Base-by-base conservation (phyloP, 768 basidiomycete genomes). In the Psilocybe tampanensis region DNA sequence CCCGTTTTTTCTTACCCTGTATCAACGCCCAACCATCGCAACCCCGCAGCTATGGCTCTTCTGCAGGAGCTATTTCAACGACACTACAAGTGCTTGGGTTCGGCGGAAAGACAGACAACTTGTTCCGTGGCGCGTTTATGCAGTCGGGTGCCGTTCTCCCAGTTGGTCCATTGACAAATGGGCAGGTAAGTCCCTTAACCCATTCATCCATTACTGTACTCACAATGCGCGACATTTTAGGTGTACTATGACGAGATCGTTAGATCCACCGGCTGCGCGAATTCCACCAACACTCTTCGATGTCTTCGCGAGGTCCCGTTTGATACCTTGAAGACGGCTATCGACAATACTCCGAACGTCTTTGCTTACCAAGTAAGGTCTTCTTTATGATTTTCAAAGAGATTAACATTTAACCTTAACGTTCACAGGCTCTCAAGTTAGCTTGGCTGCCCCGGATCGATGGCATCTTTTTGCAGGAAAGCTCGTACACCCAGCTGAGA, bases 21-120 rank as follows among this genome's bases (percentile, higher is more conserved):
- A n/a, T n/a, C n/a, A n/a, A n/a, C n/a, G n/a, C n/a, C n/a, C n/a
- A n/a, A n/a, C n/a, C n/a, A 23, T 18, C 8, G 4, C 1, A 3
- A 55, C 44, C 39, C 56, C 15, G 19, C 36, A 79, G 79, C 26
- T 77, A 76, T 70, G 85, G 85, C 3, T 72, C 83, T 56, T 77
- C 74, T 12, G 82, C 85, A 7, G 85, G 85, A 8, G 82, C 82
- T 2, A 80, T 83, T 44, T 77, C 76, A 6, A 72, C 74, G 1
- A 61, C 73, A 2, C 41, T 77, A 43, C 81, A 83, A 8, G 69
- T 80, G 70, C 52, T 80, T 19, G 66, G 70, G 17, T 76, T 76
- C 56, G 64, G 71, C 12, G 79, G 78, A 0, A 63, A 70, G 34
- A 64, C 63, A 23, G 70, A 73, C 17, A 73, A 69, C 11, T 66